Evolutionary conservation across 768 basidiomycete genomes (phyloP).

Genomic region (Lyophyllum shimeji): DNA sequence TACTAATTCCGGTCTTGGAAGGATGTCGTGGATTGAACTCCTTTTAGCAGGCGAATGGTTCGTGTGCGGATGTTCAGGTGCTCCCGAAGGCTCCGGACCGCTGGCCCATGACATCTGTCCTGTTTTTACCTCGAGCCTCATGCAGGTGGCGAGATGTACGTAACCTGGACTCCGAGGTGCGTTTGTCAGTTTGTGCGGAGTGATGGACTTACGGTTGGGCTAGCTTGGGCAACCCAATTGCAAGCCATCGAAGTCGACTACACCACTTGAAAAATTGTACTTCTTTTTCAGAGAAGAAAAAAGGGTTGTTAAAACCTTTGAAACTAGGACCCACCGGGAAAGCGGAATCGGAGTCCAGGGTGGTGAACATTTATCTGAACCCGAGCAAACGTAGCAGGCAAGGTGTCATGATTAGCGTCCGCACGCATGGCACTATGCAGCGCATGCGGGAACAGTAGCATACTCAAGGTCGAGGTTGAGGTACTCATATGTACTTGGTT

Average conservation of each 20-base stretch:
- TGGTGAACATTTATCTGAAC: not conserved
- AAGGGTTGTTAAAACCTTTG: not conserved
- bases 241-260: not conserved
- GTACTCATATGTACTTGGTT: too few species aligned
- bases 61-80: not conserved
- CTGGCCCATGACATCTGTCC: constrained; percentile 3
- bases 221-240: not conserved
- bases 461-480: too few species aligned
- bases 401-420: too few species aligned
- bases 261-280: too few species aligned
- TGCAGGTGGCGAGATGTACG: not conserved
- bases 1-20: constrained; percentile 15
- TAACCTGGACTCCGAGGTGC: not conserved
- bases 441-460: too few species aligned
- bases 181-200: not conserved
- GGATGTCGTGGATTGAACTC: constrained; percentile 5
- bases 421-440: too few species aligned
- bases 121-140: constrained; percentile 10
- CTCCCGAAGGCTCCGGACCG: constrained; percentile 13
- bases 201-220: not conserved
- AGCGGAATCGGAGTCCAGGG: not conserved
- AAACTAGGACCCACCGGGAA: not conserved
- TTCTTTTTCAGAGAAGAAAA: too few species aligned
- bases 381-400: too few species aligned
- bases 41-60: constrained; percentile 13